Evolutionary conservation across 2,329 filamentous ascomycete species (phyloP).

Genomic region (Incumbomyces delicatus): DNA sequence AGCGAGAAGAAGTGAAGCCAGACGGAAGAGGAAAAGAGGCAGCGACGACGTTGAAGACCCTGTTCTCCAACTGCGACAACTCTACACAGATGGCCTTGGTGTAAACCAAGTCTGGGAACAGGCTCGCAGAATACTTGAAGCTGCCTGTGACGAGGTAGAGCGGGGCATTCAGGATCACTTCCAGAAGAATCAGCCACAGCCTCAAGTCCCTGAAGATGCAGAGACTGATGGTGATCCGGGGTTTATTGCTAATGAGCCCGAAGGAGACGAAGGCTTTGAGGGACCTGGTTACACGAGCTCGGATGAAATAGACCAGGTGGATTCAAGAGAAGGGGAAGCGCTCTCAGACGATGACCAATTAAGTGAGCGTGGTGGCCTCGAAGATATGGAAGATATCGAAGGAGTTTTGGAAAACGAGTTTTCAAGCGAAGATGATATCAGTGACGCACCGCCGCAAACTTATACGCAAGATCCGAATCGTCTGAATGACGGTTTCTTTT

Average conservation of each 20-base stretch:
- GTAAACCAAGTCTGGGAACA: constrained; percentile 92
- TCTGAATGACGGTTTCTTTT: constrained; percentile 96
- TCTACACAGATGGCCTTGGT: constrained; percentile 81
- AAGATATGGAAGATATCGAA: constrained; percentile 20
- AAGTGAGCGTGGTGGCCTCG: constrained; percentile 14
- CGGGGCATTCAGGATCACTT: constrained; percentile 15
- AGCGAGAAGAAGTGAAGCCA: constrained; percentile 57
- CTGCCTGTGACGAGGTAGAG: constrained; percentile 19
- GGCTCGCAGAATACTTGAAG: constrained; percentile 64
- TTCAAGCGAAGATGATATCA: constrained; percentile 19
- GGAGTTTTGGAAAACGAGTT: constrained; percentile 20
- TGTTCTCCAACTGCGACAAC: constrained; percentile 67
- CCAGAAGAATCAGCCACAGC: constrained; percentile 2
- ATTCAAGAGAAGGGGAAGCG: constrained; percentile 7
- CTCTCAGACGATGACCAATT: constrained; percentile 9
- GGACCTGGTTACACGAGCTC: not conserved
- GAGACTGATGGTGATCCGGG: constrained; percentile 13
- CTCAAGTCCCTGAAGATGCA: not conserved
- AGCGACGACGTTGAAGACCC: constrained; percentile 32
- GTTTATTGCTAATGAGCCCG: constrained; percentile 9
- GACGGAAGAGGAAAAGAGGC: constrained; percentile 27
- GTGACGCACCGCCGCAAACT: constrained; percentile 39
- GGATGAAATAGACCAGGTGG: constrained; percentile 9
- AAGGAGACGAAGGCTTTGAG: constrained; percentile 11
- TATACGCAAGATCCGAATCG: constrained; percentile 67